Base-by-base conservation (phyloP, 176 grass and related monocot genomes). In the Triticum urartu region DNA sequence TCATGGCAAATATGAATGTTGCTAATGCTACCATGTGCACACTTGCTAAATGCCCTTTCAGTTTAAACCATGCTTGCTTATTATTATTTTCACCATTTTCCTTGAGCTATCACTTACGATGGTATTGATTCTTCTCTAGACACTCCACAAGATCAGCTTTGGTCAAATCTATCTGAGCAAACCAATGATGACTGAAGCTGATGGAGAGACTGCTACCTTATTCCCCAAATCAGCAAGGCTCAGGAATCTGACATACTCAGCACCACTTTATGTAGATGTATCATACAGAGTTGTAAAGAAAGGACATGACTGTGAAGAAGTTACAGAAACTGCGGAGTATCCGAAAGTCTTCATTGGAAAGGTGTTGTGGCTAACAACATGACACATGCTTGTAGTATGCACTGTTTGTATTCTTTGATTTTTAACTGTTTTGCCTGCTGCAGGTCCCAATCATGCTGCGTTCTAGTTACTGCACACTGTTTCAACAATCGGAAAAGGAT, bases 231-330 rank as follows among this genome's bases (percentile, higher is more conserved):
- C 94, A 58, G 97, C 97, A 84, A 92, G 97, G 40, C 87, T 99
- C 43, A 91, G 97, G 64, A 99, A 99, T 79, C 68, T 96, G 67
- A 99, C 97, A 32, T 99, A 99, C 80, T 99, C 97, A 1, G 97
- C 97, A 42, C 94, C 92, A 33, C 80, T 99, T 22, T 99, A 99
- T 89, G 97, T 96, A 28, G 97, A 99, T 78, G 94, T 99, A 59
- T 94, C 94, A 33, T 94, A 96, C 64, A 90, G 92, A 87, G 92
- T 99, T 82, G 86, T 96, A 71, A 99, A 96, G 84, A 96, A 99
- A 87, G 97, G 94, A n/a, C 94, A 99, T 70, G 97, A 99, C 72
- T 99, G 97, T 60, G 97, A 99, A 71, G 94, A 99, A 83, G 97
- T 99, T 73, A 93, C 92, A 33, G 97, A 96, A 88, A 99, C 90